Conservation (phyloP, 805 yeast genomes). For the Schizosaccharomyces cryophilus region DNA sequence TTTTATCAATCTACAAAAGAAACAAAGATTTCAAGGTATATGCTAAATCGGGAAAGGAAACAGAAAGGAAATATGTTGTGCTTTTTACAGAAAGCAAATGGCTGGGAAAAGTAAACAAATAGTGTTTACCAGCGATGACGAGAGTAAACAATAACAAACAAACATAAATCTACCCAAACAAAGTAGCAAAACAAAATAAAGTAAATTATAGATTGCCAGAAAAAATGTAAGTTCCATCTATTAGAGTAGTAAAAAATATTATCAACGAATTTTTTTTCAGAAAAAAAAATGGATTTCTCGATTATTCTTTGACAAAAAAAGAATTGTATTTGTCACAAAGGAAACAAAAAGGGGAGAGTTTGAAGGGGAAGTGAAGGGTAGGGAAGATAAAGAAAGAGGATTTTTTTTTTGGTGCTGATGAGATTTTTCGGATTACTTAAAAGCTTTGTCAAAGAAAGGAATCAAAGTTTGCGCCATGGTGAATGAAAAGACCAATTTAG, state of each 20-base stretch:
- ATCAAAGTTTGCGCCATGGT: slow-evolving; percentile 24
- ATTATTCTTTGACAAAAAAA: too few species aligned
- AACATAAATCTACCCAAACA: neutral
- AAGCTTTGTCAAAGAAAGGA: slow-evolving; percentile 59
- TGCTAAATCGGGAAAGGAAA: neutral
- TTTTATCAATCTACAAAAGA: neutral
- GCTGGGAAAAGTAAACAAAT: neutral
- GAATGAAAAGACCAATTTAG: slow-evolving; percentile 62
- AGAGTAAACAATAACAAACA: neutral
- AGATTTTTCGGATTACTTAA: neutral
- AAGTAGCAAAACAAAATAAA: neutral
- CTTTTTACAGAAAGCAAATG: neutral
- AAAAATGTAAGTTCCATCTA: too few species aligned
- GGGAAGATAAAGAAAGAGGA: too few species aligned
- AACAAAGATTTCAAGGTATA: neutral
- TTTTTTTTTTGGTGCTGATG: neutral
- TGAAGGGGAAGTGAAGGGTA: too few species aligned
- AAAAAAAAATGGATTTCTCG: too few species aligned
- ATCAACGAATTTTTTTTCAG: too few species aligned
- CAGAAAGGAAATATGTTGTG: neutral
- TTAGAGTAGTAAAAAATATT: too few species aligned
- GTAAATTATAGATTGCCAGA: too few species aligned
- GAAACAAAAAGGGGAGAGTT: too few species aligned
- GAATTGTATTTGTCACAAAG: too few species aligned
- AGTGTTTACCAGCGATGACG: neutral